Evolutionary conservation across 2,329 filamentous ascomycete species (phyloP).

Genomic region (Truncatella angustata): DNA sequence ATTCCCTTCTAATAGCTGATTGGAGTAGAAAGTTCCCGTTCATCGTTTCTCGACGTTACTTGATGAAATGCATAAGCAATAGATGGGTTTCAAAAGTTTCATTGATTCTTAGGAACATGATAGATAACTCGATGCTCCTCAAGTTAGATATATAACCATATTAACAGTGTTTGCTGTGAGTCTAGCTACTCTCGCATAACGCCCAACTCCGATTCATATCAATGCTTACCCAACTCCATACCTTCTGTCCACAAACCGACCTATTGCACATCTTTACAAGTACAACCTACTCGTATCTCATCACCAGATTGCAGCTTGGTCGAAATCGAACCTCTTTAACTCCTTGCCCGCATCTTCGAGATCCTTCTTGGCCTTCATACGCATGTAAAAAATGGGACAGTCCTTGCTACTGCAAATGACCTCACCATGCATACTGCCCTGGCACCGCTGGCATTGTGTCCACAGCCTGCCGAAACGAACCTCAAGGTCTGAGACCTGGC

Average conservation of each 20-base stretch:
- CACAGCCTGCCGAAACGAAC: slow-evolving; percentile 89
- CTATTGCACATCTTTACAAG: slow-evolving; percentile 15
- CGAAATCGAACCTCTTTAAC: slow-evolving; percentile 82
- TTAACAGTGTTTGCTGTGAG: neutral
- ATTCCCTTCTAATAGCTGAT: no score
- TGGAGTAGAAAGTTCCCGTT: no score
- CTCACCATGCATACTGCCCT: slow-evolving; percentile 96
- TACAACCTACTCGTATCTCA: neutral
- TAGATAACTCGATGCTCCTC: no score
- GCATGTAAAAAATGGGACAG: slow-evolving; percentile 99
- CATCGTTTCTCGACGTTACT: no score
- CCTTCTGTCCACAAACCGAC: no score
- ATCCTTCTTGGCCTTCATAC: slow-evolving; percentile 99
- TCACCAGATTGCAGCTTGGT: slow-evolving; percentile 66
- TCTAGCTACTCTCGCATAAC: neutral
- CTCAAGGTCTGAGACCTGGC: slow-evolving; percentile 87
- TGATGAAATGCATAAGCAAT: no score
- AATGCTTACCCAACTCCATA: slow-evolving; percentile 12
- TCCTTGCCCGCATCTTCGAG: slow-evolving; percentile 94
- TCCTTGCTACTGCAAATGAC: slow-evolving; percentile 96
- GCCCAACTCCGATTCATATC: slow-evolving; percentile 12
- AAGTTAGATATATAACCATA: neutral
- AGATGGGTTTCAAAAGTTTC: no score
- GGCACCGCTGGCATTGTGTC: slow-evolving; percentile 97
- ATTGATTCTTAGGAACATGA: no score